Percentiles rank a stretch among this genome's conserved stretches.
Evolutionary conservation across 805 yeast genomes (phyloP).

Genomic region (Lipomyces starkeyi): DNA sequence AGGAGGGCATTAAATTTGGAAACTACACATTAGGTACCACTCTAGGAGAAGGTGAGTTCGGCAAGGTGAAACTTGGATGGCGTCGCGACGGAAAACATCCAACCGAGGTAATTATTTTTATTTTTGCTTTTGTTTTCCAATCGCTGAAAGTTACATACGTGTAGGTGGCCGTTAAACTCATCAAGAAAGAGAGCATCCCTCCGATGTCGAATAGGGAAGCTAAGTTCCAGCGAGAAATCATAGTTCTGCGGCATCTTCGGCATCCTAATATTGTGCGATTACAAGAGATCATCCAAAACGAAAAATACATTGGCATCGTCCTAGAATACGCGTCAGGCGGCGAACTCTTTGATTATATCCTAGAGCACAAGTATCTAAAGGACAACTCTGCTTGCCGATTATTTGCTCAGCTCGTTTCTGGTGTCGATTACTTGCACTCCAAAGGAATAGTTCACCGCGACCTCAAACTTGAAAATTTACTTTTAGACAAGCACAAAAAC

Average conservation of each 20-base stretch:
- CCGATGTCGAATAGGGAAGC: slow-evolving; percentile 84
- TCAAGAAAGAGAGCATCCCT: slow-evolving; percentile 85
- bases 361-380: slow-evolving; percentile 82
- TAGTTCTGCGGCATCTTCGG: slow-evolving; percentile 75
- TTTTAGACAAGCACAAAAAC: slow-evolving; percentile 84
- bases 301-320: slow-evolving; percentile 94
- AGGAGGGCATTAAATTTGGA: slow-evolving; percentile 64
- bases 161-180: slow-evolving; percentile 92
- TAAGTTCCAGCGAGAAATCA: slow-evolving; percentile 91
- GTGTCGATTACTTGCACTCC: slow-evolving; percentile 86
- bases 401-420: slow-evolving; percentile 91
- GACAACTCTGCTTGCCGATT: slow-evolving; percentile 84
- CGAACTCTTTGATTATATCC: slow-evolving; percentile 90
- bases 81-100: slow-evolving; percentile 68
- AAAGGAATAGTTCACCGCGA: slow-evolving; percentile 83
- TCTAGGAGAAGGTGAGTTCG: slow-evolving; percentile 97
- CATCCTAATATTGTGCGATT: slow-evolving; percentile 94
- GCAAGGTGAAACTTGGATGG: slow-evolving; percentile 97
- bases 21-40: slow-evolving; percentile 90
- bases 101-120: slow-evolving; percentile 48
- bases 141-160: slow-evolving; percentile 40
- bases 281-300: slow-evolving; percentile 92
- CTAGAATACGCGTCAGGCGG: slow-evolving; percentile 98
- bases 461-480: slow-evolving; percentile 72
- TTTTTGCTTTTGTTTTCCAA: background rate